These are phyloP conservation scores for Linaria vulgaris DNA, from an alignment of 257 asterid species.

Conservation along the genomic window DNA sequence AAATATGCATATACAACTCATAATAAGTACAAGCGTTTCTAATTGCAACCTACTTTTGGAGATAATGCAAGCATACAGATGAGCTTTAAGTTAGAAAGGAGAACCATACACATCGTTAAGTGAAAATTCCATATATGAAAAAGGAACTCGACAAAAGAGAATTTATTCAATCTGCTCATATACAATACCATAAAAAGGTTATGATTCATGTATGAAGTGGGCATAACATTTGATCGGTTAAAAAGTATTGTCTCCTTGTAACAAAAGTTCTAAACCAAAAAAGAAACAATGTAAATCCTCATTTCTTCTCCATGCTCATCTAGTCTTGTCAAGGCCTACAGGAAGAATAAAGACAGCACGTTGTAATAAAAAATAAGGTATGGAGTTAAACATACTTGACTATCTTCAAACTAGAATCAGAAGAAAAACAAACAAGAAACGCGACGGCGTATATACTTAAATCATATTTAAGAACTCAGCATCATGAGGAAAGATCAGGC, in stretches of 20 bases:
- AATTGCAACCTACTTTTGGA: background rate
- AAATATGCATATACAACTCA: constrained; percentile 9
- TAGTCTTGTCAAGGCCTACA: constrained; percentile 82
- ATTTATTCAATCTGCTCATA: constrained; percentile 20
- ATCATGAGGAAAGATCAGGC: background rate
- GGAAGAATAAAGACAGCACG: constrained; percentile 52
- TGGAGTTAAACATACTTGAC: constrained; percentile 27
- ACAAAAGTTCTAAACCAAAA: constrained; percentile 31
- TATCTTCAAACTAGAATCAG: constrained; percentile 23
- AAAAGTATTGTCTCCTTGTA: constrained; percentile 33
- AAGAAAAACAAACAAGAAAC: constrained; percentile 17
- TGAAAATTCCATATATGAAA: constrained; percentile 7
- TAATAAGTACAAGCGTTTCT: constrained; percentile 1
- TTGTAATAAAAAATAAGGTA: constrained; percentile 39
- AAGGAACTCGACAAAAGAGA: constrained; percentile 19
- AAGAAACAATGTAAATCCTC: constrained; percentile 35
- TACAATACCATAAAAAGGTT: constrained; percentile 6
- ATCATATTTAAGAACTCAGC: constrained; percentile 22
- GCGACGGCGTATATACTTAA: background rate
- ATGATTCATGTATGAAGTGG: constrained; percentile 30
- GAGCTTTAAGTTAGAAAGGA: constrained; percentile 1
- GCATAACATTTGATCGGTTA: constrained; percentile 24
- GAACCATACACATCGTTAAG: constrained; percentile 16
- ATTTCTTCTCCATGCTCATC: constrained; percentile 79
- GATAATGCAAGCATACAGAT: background rate